Conservation (phyloP, 805 yeast genomes). For the Candida berthetii region DNA sequence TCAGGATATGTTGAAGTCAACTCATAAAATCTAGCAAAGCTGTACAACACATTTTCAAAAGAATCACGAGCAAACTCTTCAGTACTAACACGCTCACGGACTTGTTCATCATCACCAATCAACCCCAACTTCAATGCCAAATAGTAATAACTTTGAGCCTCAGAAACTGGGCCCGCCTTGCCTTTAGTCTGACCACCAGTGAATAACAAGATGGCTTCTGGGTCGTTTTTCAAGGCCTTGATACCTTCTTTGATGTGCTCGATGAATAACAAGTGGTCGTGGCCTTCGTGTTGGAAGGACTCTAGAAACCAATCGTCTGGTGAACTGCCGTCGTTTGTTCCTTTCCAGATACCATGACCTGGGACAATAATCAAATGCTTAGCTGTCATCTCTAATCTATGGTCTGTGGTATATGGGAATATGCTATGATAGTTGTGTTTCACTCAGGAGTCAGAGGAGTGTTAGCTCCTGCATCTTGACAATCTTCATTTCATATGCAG, state of each 20-base stretch:
- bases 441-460: too few species aligned
- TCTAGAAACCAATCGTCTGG: constrained; percentile 61
- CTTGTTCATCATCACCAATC: constrained; percentile 1
- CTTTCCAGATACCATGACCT: constrained; percentile 61
- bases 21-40: constrained; percentile 48
- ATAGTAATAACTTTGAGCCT: constrained; percentile 49
- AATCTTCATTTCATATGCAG: too few species aligned
- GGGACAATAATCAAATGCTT: constrained; percentile 41
- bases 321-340: constrained; percentile 36
- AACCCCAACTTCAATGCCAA: constrained; percentile 30
- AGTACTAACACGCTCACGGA: constrained; percentile 25
- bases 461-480: too few species aligned
- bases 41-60: constrained; percentile 67
- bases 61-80: constrained; percentile 81
- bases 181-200: constrained; percentile 72
- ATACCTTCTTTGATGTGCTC: constrained; percentile 51
- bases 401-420: too few species aligned
- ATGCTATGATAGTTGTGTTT: too few species aligned
- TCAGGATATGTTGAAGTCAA: constrained; percentile 40
- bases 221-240: constrained; percentile 24
- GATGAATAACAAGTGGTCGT: constrained; percentile 61
- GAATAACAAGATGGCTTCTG: constrained; percentile 34
- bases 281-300: constrained; percentile 60
- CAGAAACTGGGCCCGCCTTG: constrained; percentile 49
- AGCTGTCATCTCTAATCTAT: too few species aligned